A percentile compares a stretch with the other conserved stretches of the same genome.
These are phyloP conservation scores for Ustilago sp. DNA, from an alignment of 1,284 basidiomycete species.

Conservation along the genomic window DNA sequence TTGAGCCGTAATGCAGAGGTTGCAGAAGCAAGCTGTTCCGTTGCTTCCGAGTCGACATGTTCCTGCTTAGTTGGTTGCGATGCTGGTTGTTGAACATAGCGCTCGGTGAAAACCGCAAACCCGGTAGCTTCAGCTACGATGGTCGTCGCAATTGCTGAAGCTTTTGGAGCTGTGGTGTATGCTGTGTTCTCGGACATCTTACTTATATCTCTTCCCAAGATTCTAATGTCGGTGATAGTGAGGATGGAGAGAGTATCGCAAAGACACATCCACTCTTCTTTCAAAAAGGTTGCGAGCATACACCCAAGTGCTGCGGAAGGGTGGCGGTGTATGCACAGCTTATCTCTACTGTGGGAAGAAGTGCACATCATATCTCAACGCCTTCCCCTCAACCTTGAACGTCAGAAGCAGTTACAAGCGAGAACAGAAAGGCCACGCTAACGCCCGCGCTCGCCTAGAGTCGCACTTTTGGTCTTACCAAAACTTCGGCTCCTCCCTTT, in stretches of 20 bases:
- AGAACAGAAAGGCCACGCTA: neutral
- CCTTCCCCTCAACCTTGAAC: neutral
- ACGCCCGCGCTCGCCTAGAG: neutral
- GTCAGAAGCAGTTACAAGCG: neutral
- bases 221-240: neutral
- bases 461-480: neutral
- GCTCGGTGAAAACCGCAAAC: conserved; percentile 26
- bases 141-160: neutral
- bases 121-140: conserved; percentile 24
- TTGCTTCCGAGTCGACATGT: neutral
- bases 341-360: neutral
- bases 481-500: neutral
- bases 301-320: no score
- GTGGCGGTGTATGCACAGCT: neutral
- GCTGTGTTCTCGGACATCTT: neutral
- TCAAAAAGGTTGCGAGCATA: no score
- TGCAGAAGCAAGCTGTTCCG: neutral
- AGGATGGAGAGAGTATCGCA: neutral
- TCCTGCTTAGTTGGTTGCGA: neutral
- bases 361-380: neutral
- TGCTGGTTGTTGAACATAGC: neutral
- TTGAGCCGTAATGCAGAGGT: neutral
- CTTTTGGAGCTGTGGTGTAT: neutral
- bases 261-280: no score
- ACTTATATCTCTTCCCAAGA: neutral